Base-by-base conservation (phyloP, 495 filamentous ascomycete genomes). In the Usnea hakonensis region DNA sequence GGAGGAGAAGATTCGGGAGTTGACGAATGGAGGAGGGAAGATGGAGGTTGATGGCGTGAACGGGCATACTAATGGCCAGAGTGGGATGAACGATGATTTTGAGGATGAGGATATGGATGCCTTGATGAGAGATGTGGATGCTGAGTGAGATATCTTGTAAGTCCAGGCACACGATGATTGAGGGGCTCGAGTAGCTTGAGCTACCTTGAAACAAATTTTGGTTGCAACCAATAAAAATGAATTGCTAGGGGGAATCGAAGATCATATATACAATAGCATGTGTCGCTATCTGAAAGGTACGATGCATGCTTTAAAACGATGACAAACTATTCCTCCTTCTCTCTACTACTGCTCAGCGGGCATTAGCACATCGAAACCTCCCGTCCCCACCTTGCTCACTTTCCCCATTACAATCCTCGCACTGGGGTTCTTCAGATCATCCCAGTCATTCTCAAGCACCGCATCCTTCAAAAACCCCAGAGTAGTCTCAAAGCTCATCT, bases 401-500 rank as follows among this genome's bases (percentile, higher is more conserved):
- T 86, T 87, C 17, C 94, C 94, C 61, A 93, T 81, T 60, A 97
- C 90, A 74, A 99, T 91, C 63, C 92, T 83, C 64, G 87, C 86
- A 73, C 88, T 92, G 6, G 94, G 95, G 66, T 85, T 90, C 62
- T 80, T 86, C 58, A 99, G 80, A 69, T 89, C 87, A 75, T 99
- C 94, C 79, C 85, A 88, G 72, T 96, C 94, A 57, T 88, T 83
- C 68, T 96, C 91, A 46, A 93, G 73, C 21, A 95, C 90, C 32
- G 93, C 91, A 66, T 96, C 93, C 72, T 87, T 89, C 72, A 97
- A 79, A 77, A 95, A 97, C 2, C 87, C 88, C 38, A 96, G 83
- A 26, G 94, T 97, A 8, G 94, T 97, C 80, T 99, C 92, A 78
- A 97, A 97, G 73, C 90, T 95, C 91, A 96, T 96, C 81, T 97